Evolutionary conservation across 2,329 filamentous ascomycete species (phyloP), one percentile per base, ranked within the genome.

Genomic region (Ploettnerulaceae sp.): DNA sequence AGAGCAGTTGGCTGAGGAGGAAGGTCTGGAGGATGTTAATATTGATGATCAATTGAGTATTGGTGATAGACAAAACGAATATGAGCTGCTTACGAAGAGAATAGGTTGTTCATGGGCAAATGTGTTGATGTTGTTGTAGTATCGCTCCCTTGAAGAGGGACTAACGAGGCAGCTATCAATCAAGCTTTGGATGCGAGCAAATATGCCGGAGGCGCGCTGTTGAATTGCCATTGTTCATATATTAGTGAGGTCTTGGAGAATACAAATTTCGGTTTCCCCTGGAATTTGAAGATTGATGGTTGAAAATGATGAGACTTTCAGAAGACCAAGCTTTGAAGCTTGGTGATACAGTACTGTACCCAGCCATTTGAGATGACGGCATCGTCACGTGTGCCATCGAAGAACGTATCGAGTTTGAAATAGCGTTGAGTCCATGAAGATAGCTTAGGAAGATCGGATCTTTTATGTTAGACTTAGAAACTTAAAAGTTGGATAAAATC

Each of bases 41-140:
- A n/a, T 44, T n/a, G 12, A 20, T 8, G 18, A 45, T 40, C 18
- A 7, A 18, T 20, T 25, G 6, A 22, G 17, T 22, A 25, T 15
- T 8, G 5, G 8, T 6, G 14, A 12, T 14, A 12, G 21, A n/a
- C n/a, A 8, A 17, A 18, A 22, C 14, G n/a, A 29, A 14, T 33
- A 12, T 12, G 17, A 64, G 31, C 31, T 33, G n/a, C 81, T 17
- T 71, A 88, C 85, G 45, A 84, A 81, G 33, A 89, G 69, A 52
- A 88, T 69, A 2, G 88, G 88, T 47, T 84, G 82, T 38, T 74
- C 69, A 5, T 73, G 66, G 12, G 82, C 79, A 59, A 86, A 84
- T 4, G 68, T 62, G 26, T 71, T 69, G 21, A 77, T 65, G 34
- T 69, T 71, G 12, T 75, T 69, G 56, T 81, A 73, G 32, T 77